These are phyloP conservation scores for Neofusicoccum parvum DNA, from an alignment of 2,329 filamentous ascomycete species.

Conservation along the genomic window DNA sequence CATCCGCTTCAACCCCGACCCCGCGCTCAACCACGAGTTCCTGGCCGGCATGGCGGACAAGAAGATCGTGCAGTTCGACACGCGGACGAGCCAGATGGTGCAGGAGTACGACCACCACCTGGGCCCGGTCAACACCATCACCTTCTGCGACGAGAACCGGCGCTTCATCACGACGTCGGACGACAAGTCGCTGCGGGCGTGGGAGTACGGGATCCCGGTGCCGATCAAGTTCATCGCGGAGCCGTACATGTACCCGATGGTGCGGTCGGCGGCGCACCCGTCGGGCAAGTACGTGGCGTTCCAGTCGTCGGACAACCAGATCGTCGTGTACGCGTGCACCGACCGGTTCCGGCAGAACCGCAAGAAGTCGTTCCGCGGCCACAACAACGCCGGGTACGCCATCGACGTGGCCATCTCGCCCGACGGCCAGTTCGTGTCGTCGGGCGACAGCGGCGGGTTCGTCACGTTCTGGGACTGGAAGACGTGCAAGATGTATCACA, in stretches of 20 bases:
- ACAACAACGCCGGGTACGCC: constrained; percentile 93
- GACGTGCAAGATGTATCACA: constrained; percentile 98
- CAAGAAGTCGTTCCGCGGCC: constrained; percentile 94
- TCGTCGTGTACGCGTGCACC: constrained; percentile 90
- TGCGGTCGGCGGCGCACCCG: constrained; percentile 80
- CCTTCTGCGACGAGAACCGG: constrained; percentile 90
- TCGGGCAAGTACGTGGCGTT: constrained; percentile 93
- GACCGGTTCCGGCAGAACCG: constrained; percentile 97
- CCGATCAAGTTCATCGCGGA: constrained; percentile 98
- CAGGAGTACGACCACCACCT: constrained; percentile 99
- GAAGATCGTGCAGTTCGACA: constrained; percentile 98
- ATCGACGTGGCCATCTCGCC: constrained; percentile 87
- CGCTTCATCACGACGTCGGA: constrained; percentile 98
- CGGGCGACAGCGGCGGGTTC: constrained; percentile 84
- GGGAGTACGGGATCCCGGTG: constrained; percentile 96
- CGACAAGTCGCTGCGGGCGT: constrained; percentile 92
- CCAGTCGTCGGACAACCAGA: constrained; percentile 93
- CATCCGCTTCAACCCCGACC: constrained; percentile 84
- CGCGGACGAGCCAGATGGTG: constrained; percentile 76
- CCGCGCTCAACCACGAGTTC: constrained; percentile 81
- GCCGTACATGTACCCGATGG: constrained; percentile 97
- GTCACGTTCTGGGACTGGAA: constrained; percentile 99
- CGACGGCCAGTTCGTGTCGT: constrained; percentile 87
- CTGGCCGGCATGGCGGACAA: constrained; percentile 97
- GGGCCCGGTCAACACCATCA: constrained; percentile 96